phyloP scores from a whole-genome alignment of 345 rosid genomes.

The Triadica sebifera region DNA sequence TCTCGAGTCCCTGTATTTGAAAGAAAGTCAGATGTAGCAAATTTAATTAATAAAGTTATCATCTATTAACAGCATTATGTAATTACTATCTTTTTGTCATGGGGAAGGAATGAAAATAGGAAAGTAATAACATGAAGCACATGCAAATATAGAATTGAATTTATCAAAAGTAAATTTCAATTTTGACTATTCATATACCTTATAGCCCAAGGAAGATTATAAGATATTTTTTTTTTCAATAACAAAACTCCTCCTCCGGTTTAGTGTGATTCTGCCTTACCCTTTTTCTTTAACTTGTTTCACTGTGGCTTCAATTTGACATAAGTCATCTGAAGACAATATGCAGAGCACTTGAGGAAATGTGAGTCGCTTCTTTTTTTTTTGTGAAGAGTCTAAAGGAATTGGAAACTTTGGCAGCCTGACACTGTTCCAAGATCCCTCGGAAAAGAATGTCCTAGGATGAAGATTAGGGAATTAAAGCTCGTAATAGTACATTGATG shows the following conservation, averaged over 20 bases:
- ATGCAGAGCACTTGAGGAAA: background rate
- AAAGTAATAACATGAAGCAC: background rate
- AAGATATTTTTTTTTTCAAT: background rate
- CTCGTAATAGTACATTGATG: no score
- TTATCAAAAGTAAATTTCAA: background rate
- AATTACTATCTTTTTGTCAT: background rate
- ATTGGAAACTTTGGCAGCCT: no score
- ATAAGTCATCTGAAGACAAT: background rate
- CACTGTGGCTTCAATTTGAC: background rate
- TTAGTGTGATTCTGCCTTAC: background rate
- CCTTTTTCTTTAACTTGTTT: background rate
- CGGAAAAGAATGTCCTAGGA: no score
- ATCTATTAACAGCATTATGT: constrained; percentile 11
- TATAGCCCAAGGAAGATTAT: background rate
- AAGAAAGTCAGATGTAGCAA: constrained; percentile 23
- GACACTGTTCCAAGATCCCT: no score
- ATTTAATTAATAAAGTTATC: constrained; percentile 13
- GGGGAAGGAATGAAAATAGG: background rate
- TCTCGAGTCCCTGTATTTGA: constrained; percentile 77
- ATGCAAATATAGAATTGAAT: background rate
- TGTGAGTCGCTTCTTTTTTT: no score
- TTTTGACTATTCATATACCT: background rate
- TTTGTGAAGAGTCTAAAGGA: no score
- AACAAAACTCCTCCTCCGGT: background rate
- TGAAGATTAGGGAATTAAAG: no score